Conservation (phyloP, 108 stramenopile genomes). For the Aurantiochytrium sp. region DNA sequence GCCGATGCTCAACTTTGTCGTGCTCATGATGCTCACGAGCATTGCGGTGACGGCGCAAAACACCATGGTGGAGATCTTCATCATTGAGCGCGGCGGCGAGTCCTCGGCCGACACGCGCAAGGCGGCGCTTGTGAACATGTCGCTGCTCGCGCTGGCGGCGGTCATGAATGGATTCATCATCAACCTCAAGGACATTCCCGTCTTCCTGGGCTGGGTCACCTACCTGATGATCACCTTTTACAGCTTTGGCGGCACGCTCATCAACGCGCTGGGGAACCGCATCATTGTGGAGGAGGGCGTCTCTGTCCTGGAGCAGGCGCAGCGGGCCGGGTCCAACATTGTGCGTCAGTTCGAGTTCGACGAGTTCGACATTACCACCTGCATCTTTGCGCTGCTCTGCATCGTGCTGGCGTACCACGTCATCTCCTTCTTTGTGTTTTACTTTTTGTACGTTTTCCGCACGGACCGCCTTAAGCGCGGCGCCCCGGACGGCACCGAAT, state of each 20-base stretch:
- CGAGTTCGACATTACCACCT: neutral
- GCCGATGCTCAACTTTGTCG: neutral
- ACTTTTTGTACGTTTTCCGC: neutral
- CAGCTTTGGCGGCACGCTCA: neutral
- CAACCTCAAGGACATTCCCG: slow-evolving; percentile 8
- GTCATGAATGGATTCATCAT: neutral
- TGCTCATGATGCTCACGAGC: slow-evolving; percentile 18
- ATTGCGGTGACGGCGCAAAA: neutral
- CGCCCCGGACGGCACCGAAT: neutral
- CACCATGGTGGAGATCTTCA: neutral
- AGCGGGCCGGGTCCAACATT: neutral
- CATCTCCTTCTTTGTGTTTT: neutral
- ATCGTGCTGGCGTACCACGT: neutral
- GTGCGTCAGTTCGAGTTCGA: neutral
- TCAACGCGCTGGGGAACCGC: neutral
- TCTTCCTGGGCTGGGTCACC: neutral
- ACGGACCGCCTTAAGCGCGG: neutral
- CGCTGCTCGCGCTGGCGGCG: neutral
- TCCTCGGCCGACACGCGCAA: neutral
- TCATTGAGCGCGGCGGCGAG: slow-evolving; percentile 3
- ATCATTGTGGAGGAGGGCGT: neutral
- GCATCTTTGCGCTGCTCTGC: slow-evolving; percentile 4
- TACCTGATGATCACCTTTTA: slow-evolving; percentile 14
- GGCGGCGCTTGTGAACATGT: neutral
- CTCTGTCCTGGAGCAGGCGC: neutral